Percentiles rank a stretch among this genome's conserved stretches.
phyloP scores from a whole-genome alignment of 768 basidiomycete species.

The Mycena polygramma region DNA sequence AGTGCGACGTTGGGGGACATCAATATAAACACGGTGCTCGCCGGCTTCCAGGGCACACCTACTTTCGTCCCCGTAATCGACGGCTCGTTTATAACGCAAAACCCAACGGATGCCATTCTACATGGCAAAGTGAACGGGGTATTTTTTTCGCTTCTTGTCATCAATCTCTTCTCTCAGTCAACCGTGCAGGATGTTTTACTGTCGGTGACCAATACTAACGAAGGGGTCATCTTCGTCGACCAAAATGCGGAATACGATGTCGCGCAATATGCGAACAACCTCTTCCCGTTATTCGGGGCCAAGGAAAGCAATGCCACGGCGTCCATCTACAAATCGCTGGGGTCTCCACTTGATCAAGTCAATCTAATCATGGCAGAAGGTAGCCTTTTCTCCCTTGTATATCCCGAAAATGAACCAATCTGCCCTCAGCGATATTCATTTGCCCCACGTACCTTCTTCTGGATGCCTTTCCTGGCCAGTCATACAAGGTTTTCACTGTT shows the following conservation, averaged over 20 bases:
- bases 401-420: background rate
- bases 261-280: conserved; percentile 34
- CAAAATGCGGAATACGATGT: conserved; percentile 25
- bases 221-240: conserved; percentile 42
- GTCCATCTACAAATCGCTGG: conserved; percentile 32
- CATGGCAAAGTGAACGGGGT: conserved; percentile 7
- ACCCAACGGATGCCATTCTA: conserved; percentile 44
- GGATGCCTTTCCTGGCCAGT: conserved; percentile 15
- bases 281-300: conserved; percentile 38
- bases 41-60: conserved; percentile 41
- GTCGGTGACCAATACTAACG: conserved; percentile 42
- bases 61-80: conserved; percentile 47
- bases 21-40: conserved; percentile 33
- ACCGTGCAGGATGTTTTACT: conserved; percentile 34
- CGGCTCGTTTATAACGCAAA: conserved; percentile 47
- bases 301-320: conserved; percentile 20
- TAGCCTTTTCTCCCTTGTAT: conserved; percentile 7
- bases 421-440: conserved; percentile 39
- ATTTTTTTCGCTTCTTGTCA: background rate
- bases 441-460: conserved; percentile 43
- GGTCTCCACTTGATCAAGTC: conserved; percentile 39
- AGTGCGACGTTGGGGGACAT: conserved; percentile 34
- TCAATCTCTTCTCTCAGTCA: background rate
- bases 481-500: conserved; percentile 22
- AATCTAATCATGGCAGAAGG: conserved; percentile 41